A percentile compares a stretch with the other conserved stretches of the same genome.
phyloP scores from a whole-genome alignment of 1,284 basidiomycete species.

The Malassezia vespertilionis region DNA sequence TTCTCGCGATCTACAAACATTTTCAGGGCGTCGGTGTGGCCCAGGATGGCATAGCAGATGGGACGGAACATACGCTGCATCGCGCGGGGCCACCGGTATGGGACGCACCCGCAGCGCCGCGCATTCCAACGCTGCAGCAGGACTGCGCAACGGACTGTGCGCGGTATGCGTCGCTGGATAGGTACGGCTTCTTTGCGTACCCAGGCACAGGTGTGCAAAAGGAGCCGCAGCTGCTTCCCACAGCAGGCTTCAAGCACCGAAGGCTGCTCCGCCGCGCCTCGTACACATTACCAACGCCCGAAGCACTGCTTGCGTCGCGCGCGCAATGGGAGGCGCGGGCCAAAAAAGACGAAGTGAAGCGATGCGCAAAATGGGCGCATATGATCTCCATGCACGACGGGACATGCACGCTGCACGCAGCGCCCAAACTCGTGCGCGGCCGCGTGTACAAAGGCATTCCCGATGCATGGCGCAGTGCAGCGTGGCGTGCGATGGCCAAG shows the following conservation, averaged over 20 bases:
- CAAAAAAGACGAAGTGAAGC: slow-evolving; percentile 1
- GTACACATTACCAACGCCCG: not conserved
- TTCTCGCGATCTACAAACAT: slow-evolving; percentile 38
- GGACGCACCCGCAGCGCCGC: slow-evolving; percentile 20
- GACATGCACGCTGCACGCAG: not conserved
- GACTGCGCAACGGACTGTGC: not conserved
- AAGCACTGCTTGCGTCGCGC: not conserved
- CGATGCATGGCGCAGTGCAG: slow-evolving; percentile 84
- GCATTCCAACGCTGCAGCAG: not conserved
- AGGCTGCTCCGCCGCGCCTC: not conserved
- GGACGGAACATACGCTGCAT: slow-evolving; percentile 39
- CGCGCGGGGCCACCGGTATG: slow-evolving; percentile 22
- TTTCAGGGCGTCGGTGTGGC: slow-evolving; percentile 30
- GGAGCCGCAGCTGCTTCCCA: not conserved
- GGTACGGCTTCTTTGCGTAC: slow-evolving; percentile 13
- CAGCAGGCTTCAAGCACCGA: no score
- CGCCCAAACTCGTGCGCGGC: slow-evolving; percentile 50
- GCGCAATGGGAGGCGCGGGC: not conserved
- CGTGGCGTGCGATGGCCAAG: slow-evolving; percentile 70
- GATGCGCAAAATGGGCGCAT: slow-evolving; percentile 10
- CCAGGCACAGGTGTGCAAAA: not conserved
- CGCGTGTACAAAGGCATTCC: slow-evolving; percentile 91
- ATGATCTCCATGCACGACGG: slow-evolving; percentile 8
- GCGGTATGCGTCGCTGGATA: slow-evolving; percentile 7
- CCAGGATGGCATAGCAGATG: slow-evolving; percentile 36